Conservation (phyloP, 1,284 basidiomycete genomes). For the Rhodotorula sp. region DNA sequence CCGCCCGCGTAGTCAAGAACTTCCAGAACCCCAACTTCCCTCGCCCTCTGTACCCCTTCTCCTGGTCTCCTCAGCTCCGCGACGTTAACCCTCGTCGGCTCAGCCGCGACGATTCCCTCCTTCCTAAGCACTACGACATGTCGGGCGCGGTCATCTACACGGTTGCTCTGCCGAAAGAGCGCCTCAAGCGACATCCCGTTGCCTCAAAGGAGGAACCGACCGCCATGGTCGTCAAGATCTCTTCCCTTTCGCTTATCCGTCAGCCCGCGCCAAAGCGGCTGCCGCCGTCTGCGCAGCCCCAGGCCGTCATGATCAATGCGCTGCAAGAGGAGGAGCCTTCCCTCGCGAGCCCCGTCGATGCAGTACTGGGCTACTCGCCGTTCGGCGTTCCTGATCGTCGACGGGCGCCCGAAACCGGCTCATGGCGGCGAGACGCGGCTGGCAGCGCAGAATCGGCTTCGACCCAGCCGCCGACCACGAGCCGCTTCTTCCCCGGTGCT, state of each 20-base stretch:
- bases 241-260: constrained; percentile 1
- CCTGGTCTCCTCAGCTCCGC: constrained; percentile 71
- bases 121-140: constrained; percentile 52
- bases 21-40: constrained; percentile 44
- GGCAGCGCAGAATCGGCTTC: constrained; percentile 64
- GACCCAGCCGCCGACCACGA: constrained; percentile 50
- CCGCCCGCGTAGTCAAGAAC: constrained; percentile 19
- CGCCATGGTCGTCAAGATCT: constrained; percentile 24
- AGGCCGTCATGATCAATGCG: background rate
- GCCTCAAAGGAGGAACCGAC: background rate
- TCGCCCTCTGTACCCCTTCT: constrained; percentile 66
- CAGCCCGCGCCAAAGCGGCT: background rate
- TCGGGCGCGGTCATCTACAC: constrained; percentile 46
- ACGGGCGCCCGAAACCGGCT: background rate
- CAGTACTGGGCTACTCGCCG: background rate
- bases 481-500: constrained; percentile 45
- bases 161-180: constrained; percentile 27
- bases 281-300: background rate
- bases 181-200: background rate
- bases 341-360: constrained; percentile 1
- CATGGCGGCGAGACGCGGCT: constrained; percentile 4
- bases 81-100: constrained; percentile 63
- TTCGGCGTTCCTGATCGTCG: background rate
- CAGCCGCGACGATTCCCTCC: constrained; percentile 68
- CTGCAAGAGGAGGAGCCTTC: background rate